Evolutionary conservation across 208 protist species (phyloP).

Genomic region (Entamoeba histolytica): DNA sequence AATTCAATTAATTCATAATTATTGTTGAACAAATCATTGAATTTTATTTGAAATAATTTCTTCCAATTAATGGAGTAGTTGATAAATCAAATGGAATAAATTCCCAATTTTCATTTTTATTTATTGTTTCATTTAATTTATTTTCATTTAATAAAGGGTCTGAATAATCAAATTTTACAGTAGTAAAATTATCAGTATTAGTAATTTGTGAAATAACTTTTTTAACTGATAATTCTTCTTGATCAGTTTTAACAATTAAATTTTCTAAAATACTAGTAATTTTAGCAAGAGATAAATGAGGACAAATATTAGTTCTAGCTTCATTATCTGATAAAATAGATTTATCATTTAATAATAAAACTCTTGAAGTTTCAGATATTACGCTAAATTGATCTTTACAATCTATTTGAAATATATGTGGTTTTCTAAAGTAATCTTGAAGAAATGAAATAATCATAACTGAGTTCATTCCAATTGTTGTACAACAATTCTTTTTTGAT

Average conservation of each 20-base stretch:
- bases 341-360: background rate
- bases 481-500: background rate
- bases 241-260: background rate
- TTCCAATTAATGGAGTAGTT: background rate
- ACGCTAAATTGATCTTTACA: background rate
- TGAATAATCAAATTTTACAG: no score
- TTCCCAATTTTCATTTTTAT: no score
- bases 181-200: no score
- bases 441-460: background rate
- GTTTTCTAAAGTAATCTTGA: background rate
- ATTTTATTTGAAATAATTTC: background rate
- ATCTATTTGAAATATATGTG: background rate
- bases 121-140: no score
- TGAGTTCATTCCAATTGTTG: background rate
- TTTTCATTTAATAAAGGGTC: no score
- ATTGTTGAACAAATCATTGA: background rate
- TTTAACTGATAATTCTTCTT: no score
- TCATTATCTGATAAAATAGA: background rate
- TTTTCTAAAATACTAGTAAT: background rate
- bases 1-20: background rate
- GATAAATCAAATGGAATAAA: no score
- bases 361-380: background rate
- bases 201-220: no score
- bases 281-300: background rate
- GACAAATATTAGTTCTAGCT: background rate